Evolutionary conservation across 306 rosid species (phyloP).

Genomic region (peach (Prunus persica)): Prunus_persica_NCBIv2 NC_034016.1:12307501-12308000

Average conservation of each 20-base stretch:
- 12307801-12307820: neutral
- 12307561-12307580: constrained; percentile 21
- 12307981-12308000: neutral
- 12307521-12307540: constrained; percentile 25
- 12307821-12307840: neutral
- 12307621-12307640: constrained; percentile 15
- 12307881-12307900: neutral
- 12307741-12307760: no score
- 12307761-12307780: neutral
- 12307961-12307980: neutral
- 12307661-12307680: constrained; percentile 38
- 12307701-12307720: neutral
- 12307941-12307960: neutral
- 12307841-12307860: neutral
- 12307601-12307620: constrained; percentile 24
- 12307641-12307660: constrained; percentile 14
- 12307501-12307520: constrained; percentile 5
- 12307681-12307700: constrained; percentile 22
- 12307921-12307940: neutral
- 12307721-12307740: neutral
- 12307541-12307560: constrained; percentile 21
- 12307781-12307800: neutral
- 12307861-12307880: neutral
- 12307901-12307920: neutral
- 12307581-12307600: constrained; percentile 16